Base-by-base conservation (phyloP, 1,284 basidiomycete genomes). In the Puccinia hordei region DNA sequence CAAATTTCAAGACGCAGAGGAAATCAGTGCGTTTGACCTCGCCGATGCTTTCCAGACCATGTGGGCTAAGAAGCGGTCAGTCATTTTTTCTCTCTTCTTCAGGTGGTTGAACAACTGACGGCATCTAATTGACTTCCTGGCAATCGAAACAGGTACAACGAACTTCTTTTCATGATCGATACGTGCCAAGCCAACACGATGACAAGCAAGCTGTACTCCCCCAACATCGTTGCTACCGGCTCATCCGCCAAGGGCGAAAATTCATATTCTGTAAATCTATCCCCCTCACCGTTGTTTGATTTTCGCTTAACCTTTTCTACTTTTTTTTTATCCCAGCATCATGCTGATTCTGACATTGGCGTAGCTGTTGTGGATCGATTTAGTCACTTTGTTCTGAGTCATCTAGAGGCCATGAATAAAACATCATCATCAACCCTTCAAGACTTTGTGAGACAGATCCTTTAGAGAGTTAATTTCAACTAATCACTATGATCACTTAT, bases 1-100 rank as follows among this genome's bases (percentile, higher is more conserved):
- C 83, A 99, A 99, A 86, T 99, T 99, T 85, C 96, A 99, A 85
- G 96, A 99, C 86, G 94, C 94, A 85, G 96, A 99, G 86, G 97
- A 99, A 85, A 94, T 99, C 83, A 94, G 92, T 75, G 94, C 96
- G 0, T 94, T 93, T 81, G 96, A 99, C 85, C 90, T 97, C 51
- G 95, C 96, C 0, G 96, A 99, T 85, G 95, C 96, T 0, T 92
- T 99, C 81, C 94, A 95, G 85, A 95, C 98, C 86, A 99, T 99
- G 96, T 95, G 92, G 89, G 92, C 95, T 85, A 98, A 98, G 88
- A 91, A 92, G 84, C 88, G 94, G 93, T 92, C 81, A 65, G 89
- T 84, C 17, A 17, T 49, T 61, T 30, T 59, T 41, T 15, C n/a
- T 41, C 17, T 73, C 51, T n/a, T 10, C 19, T 41, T 44, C 73